Evolutionary conservation across 163 green algal genomes (phyloP), one percentile per base, ranked within the genome.

Genomic region (Scenedesmus sp.): DNA sequence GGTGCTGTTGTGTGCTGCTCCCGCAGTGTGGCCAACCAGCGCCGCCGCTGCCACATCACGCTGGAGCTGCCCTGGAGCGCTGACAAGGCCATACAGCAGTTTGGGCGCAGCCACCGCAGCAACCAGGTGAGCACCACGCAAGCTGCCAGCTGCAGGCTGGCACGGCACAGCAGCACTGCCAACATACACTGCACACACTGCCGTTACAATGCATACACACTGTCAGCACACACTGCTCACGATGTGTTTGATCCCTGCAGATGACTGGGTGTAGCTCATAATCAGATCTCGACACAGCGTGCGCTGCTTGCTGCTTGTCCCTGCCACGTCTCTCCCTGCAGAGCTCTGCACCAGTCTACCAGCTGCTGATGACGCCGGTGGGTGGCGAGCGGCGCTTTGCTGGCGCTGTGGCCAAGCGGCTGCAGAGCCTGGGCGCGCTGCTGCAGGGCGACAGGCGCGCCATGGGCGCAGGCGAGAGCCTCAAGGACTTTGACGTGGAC

Each of bases 51-150:
- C 82, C 97, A 99, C 94, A 92, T 98, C 60, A 99, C 97, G 56
- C 96, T 99, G 52, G 98, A 99, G 95, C 95, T 99, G 90, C 97
- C 98, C 76, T 99, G 81, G 90, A 90, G 76, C 0, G 96, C 97
- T 1, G 98, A 99, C 94, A 99, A 99, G 92, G 97, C 97, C 86
- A 98, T 99, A 60, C 98, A 99, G 95, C 97, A 99, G 95, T 96
- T 99, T 57, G 98, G 98, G 3, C 94, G 98, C 66, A 96, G 93
- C 52, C 98, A 99, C 94, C 93, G 98, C 73, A 97, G 96, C 93
- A 82, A 91, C 84, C 95, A 98, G 85, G 85, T 89, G 85, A 4
- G 86, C 16, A 10, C 12, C 56, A 87, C 81, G 2, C 46, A 12
- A 20, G 55, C 18, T 70, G 62, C 10, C 12, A 4, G 62, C 4